A percentile compares a stretch with the other conserved stretches of the same genome.
Evolutionary conservation across 495 filamentous ascomycete genomes (phyloP).

Genomic region (Penicillium turbatum): DNA sequence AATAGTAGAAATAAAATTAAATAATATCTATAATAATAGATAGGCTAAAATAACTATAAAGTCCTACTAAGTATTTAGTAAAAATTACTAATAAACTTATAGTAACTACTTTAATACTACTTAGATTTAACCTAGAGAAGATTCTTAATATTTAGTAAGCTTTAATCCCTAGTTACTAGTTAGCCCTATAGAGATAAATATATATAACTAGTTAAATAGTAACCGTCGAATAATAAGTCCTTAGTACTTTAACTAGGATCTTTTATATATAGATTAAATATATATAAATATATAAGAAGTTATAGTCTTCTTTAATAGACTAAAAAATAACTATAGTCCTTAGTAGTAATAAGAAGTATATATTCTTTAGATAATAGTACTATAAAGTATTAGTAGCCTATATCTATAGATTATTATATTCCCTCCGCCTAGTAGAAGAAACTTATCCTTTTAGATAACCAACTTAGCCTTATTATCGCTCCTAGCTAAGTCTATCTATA

Average conservation of each 20-base stretch:
- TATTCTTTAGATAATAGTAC: background rate
- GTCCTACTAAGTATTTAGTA: too few species aligned
- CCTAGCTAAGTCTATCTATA: background rate
- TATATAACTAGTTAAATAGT: too few species aligned
- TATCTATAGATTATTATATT: background rate
- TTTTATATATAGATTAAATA: background rate
- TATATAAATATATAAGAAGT: background rate
- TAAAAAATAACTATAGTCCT: background rate
- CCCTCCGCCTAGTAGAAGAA: background rate
- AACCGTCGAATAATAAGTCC: too few species aligned
- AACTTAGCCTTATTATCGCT: slow-evolving; percentile 5
- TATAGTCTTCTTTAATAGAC: background rate
- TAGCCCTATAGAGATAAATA: too few species aligned
- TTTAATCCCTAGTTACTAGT: too few species aligned
- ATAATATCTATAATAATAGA: too few species aligned
- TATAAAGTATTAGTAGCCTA: background rate
- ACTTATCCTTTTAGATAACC: background rate
- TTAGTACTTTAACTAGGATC: background rate
- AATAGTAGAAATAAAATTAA: too few species aligned
- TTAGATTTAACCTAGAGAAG: too few species aligned
- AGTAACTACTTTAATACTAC: too few species aligned
- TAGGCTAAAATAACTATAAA: too few species aligned
- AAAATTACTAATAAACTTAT: too few species aligned
- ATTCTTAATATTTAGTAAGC: too few species aligned
- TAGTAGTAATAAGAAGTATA: background rate